These are phyloP conservation scores for Microbotryum lychnidis-dioicae DNA, from an alignment of 1,284 basidiomycete genomes.

Conservation along the genomic window DNA sequence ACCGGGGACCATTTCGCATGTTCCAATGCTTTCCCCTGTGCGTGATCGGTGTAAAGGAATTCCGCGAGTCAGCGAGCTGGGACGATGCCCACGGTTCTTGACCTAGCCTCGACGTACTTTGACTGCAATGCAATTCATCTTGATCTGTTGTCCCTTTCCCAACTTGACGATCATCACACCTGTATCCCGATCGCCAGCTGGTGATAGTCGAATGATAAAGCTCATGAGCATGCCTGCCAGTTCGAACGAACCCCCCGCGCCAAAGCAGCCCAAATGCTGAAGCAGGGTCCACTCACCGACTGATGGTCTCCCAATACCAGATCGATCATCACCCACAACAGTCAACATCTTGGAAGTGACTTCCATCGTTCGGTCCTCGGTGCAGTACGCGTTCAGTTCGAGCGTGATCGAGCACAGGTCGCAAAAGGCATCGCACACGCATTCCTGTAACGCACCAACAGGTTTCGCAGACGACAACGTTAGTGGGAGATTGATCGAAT, in stretches of 20 bases:
- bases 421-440: constrained; percentile 69
- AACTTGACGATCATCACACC: constrained; percentile 81
- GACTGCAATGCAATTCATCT: constrained; percentile 78
- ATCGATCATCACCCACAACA: constrained; percentile 43
- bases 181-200: constrained; percentile 25
- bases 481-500: constrained; percentile 10
- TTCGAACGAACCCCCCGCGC: neutral
- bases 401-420: constrained; percentile 71
- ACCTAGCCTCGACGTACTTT: constrained; percentile 52
- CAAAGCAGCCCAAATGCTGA: neutral
- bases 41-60: neutral
- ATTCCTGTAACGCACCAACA: constrained; percentile 53
- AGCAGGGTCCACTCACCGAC: constrained; percentile 13
- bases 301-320: constrained; percentile 37
- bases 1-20: constrained; percentile 99
- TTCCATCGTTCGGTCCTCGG: constrained; percentile 56
- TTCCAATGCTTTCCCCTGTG: constrained; percentile 89
- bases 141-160: constrained; percentile 86
- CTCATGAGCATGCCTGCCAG: neutral
- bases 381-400: constrained; percentile 60
- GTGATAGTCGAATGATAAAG: neutral
- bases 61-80: neutral
- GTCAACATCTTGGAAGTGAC: constrained; percentile 72
- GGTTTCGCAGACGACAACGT: neutral
- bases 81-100: neutral